Percentiles rank a stretch among this genome's conserved stretches.
phyloP scores from a whole-genome alignment of 805 yeast species.

The Metschnikowia cubensis region DNA sequence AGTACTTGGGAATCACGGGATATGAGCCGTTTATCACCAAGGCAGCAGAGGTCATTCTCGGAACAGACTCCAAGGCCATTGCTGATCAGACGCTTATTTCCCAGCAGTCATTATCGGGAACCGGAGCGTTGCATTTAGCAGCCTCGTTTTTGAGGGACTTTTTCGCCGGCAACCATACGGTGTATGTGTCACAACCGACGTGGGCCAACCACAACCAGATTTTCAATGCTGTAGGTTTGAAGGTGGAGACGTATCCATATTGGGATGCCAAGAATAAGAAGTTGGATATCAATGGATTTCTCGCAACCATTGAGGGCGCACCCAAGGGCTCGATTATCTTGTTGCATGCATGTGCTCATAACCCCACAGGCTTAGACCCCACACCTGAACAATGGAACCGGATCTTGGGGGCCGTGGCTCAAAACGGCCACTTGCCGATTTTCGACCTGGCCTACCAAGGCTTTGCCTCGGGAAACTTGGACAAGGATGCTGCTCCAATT shows the following conservation, averaged over 20 bases:
- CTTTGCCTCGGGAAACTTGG: slow-evolving; percentile 85
- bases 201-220: slow-evolving; percentile 96
- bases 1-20: slow-evolving; percentile 83
- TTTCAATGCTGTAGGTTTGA: slow-evolving; percentile 65
- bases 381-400: slow-evolving; percentile 72
- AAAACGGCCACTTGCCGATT: slow-evolving; percentile 66
- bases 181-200: slow-evolving; percentile 56
- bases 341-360: slow-evolving; percentile 95
- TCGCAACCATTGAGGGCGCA: slow-evolving; percentile 60
- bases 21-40: slow-evolving; percentile 60
- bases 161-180: slow-evolving; percentile 27
- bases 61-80: slow-evolving; percentile 40
- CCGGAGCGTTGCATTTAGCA: slow-evolving; percentile 88
- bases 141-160: slow-evolving; percentile 63
- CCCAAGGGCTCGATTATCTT: slow-evolving; percentile 73
- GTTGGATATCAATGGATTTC: slow-evolving; percentile 66
- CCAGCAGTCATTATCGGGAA: slow-evolving; percentile 78
- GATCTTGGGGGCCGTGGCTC: slow-evolving; percentile 59
- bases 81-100: slow-evolving; percentile 47
- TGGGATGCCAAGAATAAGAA: slow-evolving; percentile 73
- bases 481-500: slow-evolving; percentile 79
- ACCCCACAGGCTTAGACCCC: slow-evolving; percentile 97
- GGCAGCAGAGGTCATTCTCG: slow-evolving; percentile 72
- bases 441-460: slow-evolving; percentile 98
- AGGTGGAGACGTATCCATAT: slow-evolving; percentile 73